A percentile compares a stretch with the other conserved stretches of the same genome.
phyloP scores from a whole-genome alignment of 2,329 filamentous ascomycete genomes.

The Talaromyces sp. region DNA sequence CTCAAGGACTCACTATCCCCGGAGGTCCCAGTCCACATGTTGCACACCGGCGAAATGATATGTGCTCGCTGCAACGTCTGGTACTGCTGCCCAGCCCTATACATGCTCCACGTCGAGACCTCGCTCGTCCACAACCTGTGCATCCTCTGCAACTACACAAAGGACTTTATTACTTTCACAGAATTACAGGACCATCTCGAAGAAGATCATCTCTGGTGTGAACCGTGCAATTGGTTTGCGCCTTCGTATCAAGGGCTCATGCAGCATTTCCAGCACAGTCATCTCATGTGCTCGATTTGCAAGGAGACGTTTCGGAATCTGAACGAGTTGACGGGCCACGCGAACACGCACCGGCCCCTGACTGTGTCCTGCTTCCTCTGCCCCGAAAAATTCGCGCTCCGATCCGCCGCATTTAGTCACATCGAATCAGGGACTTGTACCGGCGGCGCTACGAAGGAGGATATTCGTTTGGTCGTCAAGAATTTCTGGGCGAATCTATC shows the following conservation, averaged over 20 bases:
- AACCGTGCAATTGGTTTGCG: slow-evolving; percentile 23
- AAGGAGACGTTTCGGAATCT: slow-evolving; percentile 21
- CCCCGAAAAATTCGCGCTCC: slow-evolving; percentile 18
- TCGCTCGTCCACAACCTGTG: slow-evolving; percentile 16
- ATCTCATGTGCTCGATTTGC: slow-evolving; percentile 23
- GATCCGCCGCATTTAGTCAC: slow-evolving; percentile 24
- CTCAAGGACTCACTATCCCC: background rate
- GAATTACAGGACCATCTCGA: slow-evolving; percentile 22
- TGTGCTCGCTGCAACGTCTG: slow-evolving; percentile 7
- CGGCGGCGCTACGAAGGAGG: slow-evolving; percentile 18
- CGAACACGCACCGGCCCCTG: slow-evolving; percentile 20
- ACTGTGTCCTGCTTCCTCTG: slow-evolving; percentile 22
- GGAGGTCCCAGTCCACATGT: background rate
- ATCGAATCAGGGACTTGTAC: slow-evolving; percentile 24
- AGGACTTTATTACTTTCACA: slow-evolving; percentile 21
- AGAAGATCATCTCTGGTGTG: slow-evolving; percentile 22
- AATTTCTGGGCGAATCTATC: slow-evolving; percentile 9
- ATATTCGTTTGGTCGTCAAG: slow-evolving; percentile 18
- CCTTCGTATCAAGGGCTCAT: slow-evolving; percentile 20
- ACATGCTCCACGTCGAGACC: background rate
- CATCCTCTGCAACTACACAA: slow-evolving; percentile 8
- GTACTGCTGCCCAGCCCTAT: background rate
- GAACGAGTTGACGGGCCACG: slow-evolving; percentile 23
- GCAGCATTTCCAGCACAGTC: slow-evolving; percentile 22
- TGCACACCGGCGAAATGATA: background rate